A percentile compares a stretch with the other conserved stretches of the same genome.
These are phyloP conservation scores for Mycena haematopus DNA, from an alignment of 768 basidiomycete genomes.

Conservation along the genomic window DNA sequence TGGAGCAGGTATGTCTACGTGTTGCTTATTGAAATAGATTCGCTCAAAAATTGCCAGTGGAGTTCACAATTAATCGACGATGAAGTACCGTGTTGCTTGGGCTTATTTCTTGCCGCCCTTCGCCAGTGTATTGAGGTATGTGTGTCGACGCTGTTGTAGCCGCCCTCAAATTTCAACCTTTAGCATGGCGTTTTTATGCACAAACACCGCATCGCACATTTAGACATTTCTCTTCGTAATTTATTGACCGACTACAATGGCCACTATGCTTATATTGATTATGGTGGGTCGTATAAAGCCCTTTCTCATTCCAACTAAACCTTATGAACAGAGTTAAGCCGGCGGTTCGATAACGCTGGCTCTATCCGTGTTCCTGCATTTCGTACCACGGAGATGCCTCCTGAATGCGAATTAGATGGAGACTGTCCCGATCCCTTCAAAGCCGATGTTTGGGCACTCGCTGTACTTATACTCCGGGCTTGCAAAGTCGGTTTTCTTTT, in stretches of 20 bases:
- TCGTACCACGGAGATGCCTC: constrained; percentile 72
- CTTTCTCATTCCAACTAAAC: neutral
- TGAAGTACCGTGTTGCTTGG: constrained; percentile 56
- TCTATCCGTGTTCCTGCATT: constrained; percentile 48
- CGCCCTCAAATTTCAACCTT: neutral
- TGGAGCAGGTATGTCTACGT: constrained; percentile 52
- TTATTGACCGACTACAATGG: constrained; percentile 67
- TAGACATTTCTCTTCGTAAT: constrained; percentile 76
- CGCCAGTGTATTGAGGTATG: constrained; percentile 74
- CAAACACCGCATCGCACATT: constrained; percentile 64
- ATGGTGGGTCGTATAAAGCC: neutral
- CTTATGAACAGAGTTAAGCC: constrained; percentile 59
- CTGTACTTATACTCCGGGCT: constrained; percentile 64
- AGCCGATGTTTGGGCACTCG: constrained; percentile 71
- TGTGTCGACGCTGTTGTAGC: neutral
- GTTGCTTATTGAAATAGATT: neutral
- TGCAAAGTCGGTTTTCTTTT: constrained; percentile 57
- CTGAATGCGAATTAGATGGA: constrained; percentile 62
- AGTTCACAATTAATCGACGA: constrained; percentile 63
- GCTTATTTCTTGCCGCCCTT: constrained; percentile 60
- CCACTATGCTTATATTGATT: neutral
- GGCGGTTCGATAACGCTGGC: constrained; percentile 50
- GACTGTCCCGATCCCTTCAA: constrained; percentile 66
- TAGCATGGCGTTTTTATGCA: constrained; percentile 80
- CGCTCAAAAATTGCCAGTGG: constrained; percentile 53